phyloP scores from a whole-genome alignment of 225 moss, liverwort and hornwort genomes.

The Polytrichum formosum region DNA sequence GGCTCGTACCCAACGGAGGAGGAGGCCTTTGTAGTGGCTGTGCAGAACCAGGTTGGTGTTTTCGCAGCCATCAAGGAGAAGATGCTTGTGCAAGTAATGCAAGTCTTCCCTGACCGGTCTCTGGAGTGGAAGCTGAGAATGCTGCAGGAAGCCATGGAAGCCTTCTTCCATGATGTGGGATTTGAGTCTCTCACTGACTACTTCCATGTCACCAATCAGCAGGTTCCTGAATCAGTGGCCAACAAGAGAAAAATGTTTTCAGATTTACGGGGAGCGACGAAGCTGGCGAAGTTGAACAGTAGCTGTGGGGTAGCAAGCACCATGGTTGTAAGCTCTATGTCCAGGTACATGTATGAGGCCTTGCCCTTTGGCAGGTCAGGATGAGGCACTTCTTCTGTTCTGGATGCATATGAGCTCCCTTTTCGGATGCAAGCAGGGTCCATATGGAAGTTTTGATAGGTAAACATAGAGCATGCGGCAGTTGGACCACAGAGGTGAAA shows the following conservation, averaged over 20 bases:
- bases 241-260: slow-evolving; percentile 19
- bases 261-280: slow-evolving; percentile 1
- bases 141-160: slow-evolving; percentile 26
- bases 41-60: slow-evolving; percentile 18
- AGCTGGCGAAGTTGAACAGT: slow-evolving; percentile 21
- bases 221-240: slow-evolving; percentile 11
- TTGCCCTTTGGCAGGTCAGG: slow-evolving; percentile 31
- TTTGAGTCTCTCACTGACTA: slow-evolving; percentile 12
- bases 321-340: slow-evolving; percentile 8
- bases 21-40: slow-evolving; percentile 17
- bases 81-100: slow-evolving; percentile 4
- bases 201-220: slow-evolving; percentile 20
- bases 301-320: slow-evolving; percentile 25
- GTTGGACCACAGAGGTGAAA: not conserved
- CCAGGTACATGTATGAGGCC: slow-evolving; percentile 25
- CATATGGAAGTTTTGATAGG: not conserved
- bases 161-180: slow-evolving; percentile 17
- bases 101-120: slow-evolving; percentile 1
- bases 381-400: not conserved
- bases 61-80: slow-evolving; percentile 13
- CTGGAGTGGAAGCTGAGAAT: slow-evolving; percentile 21
- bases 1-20: slow-evolving; percentile 13
- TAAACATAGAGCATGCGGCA: not conserved
- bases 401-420: not conserved
- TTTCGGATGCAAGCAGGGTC: not conserved